Percentiles rank a stretch among this genome's conserved stretches.
Evolutionary conservation across 2,329 filamentous ascomycete genomes (phyloP).

Genomic region (Neofusicoccum cordaticola): DNA sequence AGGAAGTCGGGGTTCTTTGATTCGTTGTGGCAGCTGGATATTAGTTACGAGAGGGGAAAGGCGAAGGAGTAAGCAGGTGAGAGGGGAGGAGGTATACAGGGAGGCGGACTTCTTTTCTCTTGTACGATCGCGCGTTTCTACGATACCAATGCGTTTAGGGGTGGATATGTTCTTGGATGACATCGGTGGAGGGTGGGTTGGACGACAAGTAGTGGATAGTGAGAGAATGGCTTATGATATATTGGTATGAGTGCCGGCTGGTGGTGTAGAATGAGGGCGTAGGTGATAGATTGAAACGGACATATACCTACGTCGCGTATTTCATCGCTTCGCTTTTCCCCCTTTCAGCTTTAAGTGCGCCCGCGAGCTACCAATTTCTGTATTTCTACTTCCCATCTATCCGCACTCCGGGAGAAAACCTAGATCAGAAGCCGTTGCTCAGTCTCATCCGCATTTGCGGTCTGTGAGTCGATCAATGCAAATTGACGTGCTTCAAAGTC

Average conservation of each 20-base stretch:
- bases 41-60: conserved; percentile 38
- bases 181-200: neutral
- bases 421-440: too few species aligned
- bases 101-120: neutral
- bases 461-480: too few species aligned
- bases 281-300: too few species aligned
- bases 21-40: conserved; percentile 38
- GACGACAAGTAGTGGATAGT: neutral
- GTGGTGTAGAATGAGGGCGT: neutral
- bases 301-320: too few species aligned
- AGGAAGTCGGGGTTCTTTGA: conserved; percentile 36
- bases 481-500: too few species aligned
- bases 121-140: neutral
- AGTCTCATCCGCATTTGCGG: too few species aligned
- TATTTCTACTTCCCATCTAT: too few species aligned
- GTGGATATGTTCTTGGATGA: neutral
- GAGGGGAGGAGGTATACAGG: neutral
- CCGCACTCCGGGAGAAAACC: too few species aligned
- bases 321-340: too few species aligned
- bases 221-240: neutral
- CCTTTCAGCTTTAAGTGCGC: too few species aligned
- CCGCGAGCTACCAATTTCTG: too few species aligned
- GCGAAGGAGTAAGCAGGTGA: conserved; percentile 25
- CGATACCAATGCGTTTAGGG: neutral
- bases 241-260: neutral